Conservation (phyloP, 805 yeast species). For the Sugiyamaella lignohabitans region DNA sequence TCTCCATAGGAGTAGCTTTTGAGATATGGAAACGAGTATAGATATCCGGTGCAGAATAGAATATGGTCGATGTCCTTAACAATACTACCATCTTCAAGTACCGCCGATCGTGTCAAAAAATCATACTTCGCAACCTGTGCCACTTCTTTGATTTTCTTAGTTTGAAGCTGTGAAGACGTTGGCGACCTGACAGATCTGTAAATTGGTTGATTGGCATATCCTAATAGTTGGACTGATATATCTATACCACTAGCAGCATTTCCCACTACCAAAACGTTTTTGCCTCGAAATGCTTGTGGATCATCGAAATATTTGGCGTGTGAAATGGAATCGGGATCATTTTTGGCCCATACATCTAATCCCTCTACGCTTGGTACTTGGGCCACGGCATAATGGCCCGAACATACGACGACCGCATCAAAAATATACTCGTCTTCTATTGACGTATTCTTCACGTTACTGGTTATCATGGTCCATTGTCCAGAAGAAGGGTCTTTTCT, state of each 20-base stretch:
- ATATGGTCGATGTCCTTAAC: constrained; percentile 47
- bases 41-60: constrained; percentile 71
- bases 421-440: constrained; percentile 25
- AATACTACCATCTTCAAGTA: constrained; percentile 44
- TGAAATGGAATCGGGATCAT: constrained; percentile 41
- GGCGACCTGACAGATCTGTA: constrained; percentile 39
- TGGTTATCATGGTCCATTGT: constrained; percentile 41
- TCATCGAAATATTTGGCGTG: constrained; percentile 55
- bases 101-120: constrained; percentile 31
- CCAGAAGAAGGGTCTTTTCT: constrained; percentile 22
- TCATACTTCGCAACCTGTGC: constrained; percentile 40
- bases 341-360: constrained; percentile 40
- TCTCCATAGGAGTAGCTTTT: constrained; percentile 26
- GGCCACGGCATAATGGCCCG: constrained; percentile 62
- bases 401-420: constrained; percentile 59
- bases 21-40: constrained; percentile 59
- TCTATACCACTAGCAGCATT: constrained; percentile 75
- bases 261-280: constrained; percentile 60
- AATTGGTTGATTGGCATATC: constrained; percentile 19
- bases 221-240: constrained; percentile 53
- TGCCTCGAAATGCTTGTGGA: constrained; percentile 39
- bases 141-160: constrained; percentile 37
- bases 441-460: constrained; percentile 18
- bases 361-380: constrained; percentile 52
- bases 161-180: neutral